Base-by-base conservation (phyloP, 2,329 filamentous ascomycete species). In the Dendrostoma leiphaemia region DNA sequence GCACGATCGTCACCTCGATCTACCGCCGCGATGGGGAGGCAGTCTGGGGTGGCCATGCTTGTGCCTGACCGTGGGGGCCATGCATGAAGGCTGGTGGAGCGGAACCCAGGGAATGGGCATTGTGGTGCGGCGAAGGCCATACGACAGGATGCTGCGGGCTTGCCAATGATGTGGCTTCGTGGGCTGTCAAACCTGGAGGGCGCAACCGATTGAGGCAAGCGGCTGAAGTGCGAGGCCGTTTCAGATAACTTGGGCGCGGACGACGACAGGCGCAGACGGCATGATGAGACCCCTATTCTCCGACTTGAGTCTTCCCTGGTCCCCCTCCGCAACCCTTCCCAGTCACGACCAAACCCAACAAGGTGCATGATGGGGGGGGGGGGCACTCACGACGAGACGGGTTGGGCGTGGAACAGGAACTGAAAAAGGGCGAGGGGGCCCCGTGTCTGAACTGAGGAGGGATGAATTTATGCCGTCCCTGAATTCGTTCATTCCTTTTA, bases 181-280 rank as follows among this genome's bases (percentile, higher is more conserved):
- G 38, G 6, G 21, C 12, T 21, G n/a, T n/a, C n/a, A n/a, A n/a
- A n/a, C 21, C 9, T 10, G 23, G 41, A 31, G 9, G 41, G 28
- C 26, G 28, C 26, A 23, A 21, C 15, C 13, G 28, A 13, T n/a
- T 45, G 26, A 29, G 41, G 41, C 12, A 12, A 15, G 31, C 31
- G 31, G 10, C 31, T 7, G 6, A n/a, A n/a, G 28, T 21, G 24
- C 17, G 41, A 31, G 41, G 28, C 6, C 26, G 41, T 45, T 45
- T 54, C 51, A 54, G 51, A 54, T 50, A 50, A 37, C 51, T 44
- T 54, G 51, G 21, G 48, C 28, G 29, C 17, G 15, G 41, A 44
- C 28, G 17, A 8, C 6, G 10, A 44, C 3, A 43, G 45, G 38
- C 51, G 45, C 32, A 44, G 45, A 54, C 28, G 37, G 37, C 40